Percentiles rank a stretch among this genome's conserved stretches.
These are phyloP conservation scores for Cercospora berteroae DNA, from an alignment of 2,329 filamentous ascomycete genomes.

Conservation along the genomic window DNA sequence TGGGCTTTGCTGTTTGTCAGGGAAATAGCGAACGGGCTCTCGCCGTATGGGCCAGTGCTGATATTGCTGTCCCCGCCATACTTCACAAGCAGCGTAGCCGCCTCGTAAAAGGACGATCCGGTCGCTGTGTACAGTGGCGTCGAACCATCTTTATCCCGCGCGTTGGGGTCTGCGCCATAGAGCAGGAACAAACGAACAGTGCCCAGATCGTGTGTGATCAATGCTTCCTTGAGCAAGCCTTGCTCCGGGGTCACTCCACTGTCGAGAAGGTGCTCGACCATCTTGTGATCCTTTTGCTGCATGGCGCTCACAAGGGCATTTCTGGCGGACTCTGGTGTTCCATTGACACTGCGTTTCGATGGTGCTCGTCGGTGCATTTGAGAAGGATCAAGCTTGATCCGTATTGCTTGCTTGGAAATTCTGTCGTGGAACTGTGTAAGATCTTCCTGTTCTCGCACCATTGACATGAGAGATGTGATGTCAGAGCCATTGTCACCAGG, in stretches of 20 bases:
- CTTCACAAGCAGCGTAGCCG: slow-evolving; percentile 60
- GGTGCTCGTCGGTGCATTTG: slow-evolving; percentile 27
- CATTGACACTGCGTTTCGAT: slow-evolving; percentile 20
- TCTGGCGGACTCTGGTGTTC: slow-evolving; percentile 38
- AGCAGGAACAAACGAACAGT: slow-evolving; percentile 56
- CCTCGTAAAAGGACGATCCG: slow-evolving; percentile 53
- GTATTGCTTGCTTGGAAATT: slow-evolving; percentile 47
- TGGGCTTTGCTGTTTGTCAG: slow-evolving; percentile 54
- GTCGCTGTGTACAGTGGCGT: slow-evolving; percentile 57
- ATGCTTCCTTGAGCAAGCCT: slow-evolving; percentile 26
- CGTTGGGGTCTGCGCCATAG: slow-evolving; percentile 59
- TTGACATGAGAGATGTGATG: slow-evolving; percentile 26
- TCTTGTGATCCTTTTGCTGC: slow-evolving; percentile 31
- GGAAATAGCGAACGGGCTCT: slow-evolving; percentile 56
- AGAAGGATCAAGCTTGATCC: slow-evolving; percentile 44
- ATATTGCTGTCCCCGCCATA: slow-evolving; percentile 62
- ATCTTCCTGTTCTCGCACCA: slow-evolving; percentile 18
- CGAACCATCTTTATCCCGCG: slow-evolving; percentile 59
- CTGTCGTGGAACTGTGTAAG: slow-evolving; percentile 42
- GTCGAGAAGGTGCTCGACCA: slow-evolving; percentile 34
- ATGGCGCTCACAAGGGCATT: slow-evolving; percentile 42
- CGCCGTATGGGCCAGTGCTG: slow-evolving; percentile 50
- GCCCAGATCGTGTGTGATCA: slow-evolving; percentile 32
- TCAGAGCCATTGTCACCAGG: slow-evolving; percentile 20
- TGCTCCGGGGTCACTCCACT: slow-evolving; percentile 25